phyloP scores from a whole-genome alignment of 345 rosid genomes.

The Camelina neglecta region DNA sequence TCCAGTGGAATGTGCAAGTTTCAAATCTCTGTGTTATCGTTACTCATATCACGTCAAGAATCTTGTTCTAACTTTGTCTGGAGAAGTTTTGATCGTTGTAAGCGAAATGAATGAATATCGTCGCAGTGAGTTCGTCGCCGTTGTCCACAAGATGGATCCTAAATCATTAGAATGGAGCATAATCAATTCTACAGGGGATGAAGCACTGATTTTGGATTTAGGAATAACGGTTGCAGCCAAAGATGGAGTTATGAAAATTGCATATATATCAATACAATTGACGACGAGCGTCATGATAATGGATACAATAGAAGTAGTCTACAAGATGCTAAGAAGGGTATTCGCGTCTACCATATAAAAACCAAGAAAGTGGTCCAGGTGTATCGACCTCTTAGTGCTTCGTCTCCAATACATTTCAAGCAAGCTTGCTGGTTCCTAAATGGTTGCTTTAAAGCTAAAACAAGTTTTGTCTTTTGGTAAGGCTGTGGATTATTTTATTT shows the following conservation, averaged over 20 bases:
- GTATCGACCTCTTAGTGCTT: background rate
- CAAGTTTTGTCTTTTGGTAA: no score
- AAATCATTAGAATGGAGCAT: background rate
- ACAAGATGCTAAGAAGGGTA: no score
- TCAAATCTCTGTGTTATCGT: no score
- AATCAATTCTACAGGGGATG: slow-evolving; percentile 14
- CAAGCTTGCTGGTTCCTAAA: background rate
- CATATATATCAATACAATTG: background rate
- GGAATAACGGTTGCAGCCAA: slow-evolving; percentile 11
- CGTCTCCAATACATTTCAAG: background rate
- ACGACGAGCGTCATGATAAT: background rate
- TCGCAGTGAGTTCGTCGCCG: no score
- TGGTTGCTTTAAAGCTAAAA: no score
- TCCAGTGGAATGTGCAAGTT: background rate
- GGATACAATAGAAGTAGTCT: background rate
- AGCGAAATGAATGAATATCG: no score
- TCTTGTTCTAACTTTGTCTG: slow-evolving; percentile 11
- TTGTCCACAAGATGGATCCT: slow-evolving; percentile 9
- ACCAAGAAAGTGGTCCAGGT: background rate
- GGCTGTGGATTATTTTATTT: no score
- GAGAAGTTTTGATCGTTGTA: slow-evolving; percentile 13
- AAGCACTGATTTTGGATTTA: slow-evolving; percentile 27
- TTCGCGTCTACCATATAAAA: background rate
- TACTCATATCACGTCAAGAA: background rate
- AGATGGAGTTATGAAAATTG: slow-evolving; percentile 4